Conservation (phyloP, 1,139 yeast species). For the Lodderomyces oxycetoniae region DNA sequence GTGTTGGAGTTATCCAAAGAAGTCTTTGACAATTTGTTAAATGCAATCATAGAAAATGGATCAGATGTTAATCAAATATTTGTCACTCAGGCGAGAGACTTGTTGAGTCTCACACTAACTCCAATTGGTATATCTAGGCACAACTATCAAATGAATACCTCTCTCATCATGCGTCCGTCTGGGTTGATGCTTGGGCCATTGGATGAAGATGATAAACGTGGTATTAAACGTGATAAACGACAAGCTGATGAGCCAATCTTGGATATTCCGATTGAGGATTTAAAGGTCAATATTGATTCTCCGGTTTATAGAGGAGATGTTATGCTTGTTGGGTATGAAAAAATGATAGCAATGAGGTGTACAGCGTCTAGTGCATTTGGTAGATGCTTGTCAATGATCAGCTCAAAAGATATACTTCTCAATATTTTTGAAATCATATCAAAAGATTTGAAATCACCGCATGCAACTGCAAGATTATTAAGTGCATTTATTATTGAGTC, state of each 20-base stretch:
- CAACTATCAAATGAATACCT: conserved; percentile 77
- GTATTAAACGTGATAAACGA: conserved; percentile 32
- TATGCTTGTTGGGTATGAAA: conserved; percentile 73
- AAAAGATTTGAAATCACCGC: conserved; percentile 50
- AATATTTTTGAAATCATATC: conserved; percentile 38
- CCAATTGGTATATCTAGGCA: conserved; percentile 94
- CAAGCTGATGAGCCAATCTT: not conserved
- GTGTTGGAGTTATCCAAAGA: conserved; percentile 61
- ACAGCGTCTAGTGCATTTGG: conserved; percentile 80
- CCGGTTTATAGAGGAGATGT: conserved; percentile 93
- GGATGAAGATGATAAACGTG: conserved; percentile 19
- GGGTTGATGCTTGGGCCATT: conserved; percentile 46
- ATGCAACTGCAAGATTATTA: conserved; percentile 76
- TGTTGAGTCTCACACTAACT: conserved; percentile 73
- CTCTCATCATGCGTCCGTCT: conserved; percentile 73
- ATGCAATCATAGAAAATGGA: conserved; percentile 4
- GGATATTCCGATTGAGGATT: conserved; percentile 56
- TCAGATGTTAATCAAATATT: conserved; percentile 13
- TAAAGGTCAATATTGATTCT: conserved; percentile 79
- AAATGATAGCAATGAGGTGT: conserved; percentile 69
- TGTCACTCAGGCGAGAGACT: conserved; percentile 49
- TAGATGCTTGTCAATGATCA: conserved; percentile 45
- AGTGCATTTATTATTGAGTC: conserved; percentile 70
- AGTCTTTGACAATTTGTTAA: conserved; percentile 57
- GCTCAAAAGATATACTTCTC: conserved; percentile 30